Percentiles rank a stretch among this genome's conserved stretches.
Conservation (phyloP, 306 rosid genomes). For the Ochetophila trinervis region DNA sequence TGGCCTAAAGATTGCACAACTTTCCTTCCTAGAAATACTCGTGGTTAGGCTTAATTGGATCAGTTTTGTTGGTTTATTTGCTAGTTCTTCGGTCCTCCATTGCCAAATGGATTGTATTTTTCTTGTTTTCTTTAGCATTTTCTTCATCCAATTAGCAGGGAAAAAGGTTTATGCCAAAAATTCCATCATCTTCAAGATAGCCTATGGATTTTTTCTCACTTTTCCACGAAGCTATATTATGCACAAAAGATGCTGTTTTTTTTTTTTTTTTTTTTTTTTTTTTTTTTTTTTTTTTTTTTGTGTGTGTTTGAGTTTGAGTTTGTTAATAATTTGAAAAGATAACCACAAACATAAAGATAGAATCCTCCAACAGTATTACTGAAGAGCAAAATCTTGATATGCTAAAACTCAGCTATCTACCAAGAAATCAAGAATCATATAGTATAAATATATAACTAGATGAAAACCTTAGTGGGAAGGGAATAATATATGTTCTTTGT, state of each 20-base stretch:
- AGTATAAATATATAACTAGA: too few relatives aligned
- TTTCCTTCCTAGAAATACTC: too few relatives aligned
- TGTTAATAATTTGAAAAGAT: background rate
- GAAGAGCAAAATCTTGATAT: too few relatives aligned
- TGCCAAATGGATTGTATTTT: background rate
- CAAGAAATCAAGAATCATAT: too few relatives aligned
- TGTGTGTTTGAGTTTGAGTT: too few relatives aligned
- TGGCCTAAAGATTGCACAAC: too few relatives aligned
- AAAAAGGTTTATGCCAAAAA: constrained; percentile 5
- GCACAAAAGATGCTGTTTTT: background rate
- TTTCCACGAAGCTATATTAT: background rate
- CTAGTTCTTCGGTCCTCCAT: background rate
- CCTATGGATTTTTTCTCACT: background rate
- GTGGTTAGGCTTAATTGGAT: background rate
- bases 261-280: background rate
- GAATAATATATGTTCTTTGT: background rate
- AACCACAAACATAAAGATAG: background rate
- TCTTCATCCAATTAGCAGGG: constrained; percentile 3
- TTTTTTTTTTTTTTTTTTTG: too few relatives aligned
- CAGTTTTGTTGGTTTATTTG: constrained; percentile 5
- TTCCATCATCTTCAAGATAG: background rate
- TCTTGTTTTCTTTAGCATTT: background rate
- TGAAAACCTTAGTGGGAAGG: too few relatives aligned
- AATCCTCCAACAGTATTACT: too few relatives aligned
- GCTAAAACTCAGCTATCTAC: too few relatives aligned